These are phyloP conservation scores for Begonia peltatifolia DNA, from an alignment of 306 rosid genomes.

Conservation along the genomic window DNA sequence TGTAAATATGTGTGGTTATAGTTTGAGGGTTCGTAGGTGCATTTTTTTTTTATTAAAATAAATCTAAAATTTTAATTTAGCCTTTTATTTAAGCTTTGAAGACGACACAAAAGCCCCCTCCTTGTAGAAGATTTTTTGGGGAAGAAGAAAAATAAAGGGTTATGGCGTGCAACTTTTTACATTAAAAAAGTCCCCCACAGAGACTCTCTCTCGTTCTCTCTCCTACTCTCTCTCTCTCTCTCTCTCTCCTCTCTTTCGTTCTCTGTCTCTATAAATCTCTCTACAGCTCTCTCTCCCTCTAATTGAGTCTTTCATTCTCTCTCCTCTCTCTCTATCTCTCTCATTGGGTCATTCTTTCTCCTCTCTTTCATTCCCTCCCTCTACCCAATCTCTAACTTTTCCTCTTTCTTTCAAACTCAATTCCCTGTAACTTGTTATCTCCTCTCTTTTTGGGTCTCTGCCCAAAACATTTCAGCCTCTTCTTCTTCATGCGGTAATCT, in stretches of 20 bases:
- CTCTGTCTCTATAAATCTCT: too few relatives aligned
- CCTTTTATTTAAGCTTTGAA: too few relatives aligned
- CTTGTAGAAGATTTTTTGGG: slow-evolving; percentile 20
- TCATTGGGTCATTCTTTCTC: too few relatives aligned
- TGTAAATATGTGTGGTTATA: too few relatives aligned
- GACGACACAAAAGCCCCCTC: too few relatives aligned
- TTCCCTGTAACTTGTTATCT: not conserved
- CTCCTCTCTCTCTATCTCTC: slow-evolving; percentile 2
- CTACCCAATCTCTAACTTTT: not conserved
- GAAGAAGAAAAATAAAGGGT: slow-evolving; percentile 36
- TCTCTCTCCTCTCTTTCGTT: slow-evolving; percentile 7
- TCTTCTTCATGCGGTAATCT: too few relatives aligned
- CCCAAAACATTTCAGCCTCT: not conserved
- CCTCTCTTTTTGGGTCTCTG: not conserved
- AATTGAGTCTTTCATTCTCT: not conserved
- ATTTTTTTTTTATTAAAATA: too few relatives aligned
- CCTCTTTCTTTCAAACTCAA: not conserved
- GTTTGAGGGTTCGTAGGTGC: too few relatives aligned
- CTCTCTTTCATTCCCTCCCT: slow-evolving; percentile 1
- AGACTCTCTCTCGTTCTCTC: slow-evolving; percentile 13
- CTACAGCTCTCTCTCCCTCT: slow-evolving; percentile 15
- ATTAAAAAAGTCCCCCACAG: slow-evolving; percentile 49
- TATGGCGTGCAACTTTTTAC: slow-evolving; percentile 72
- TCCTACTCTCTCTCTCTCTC: not conserved
- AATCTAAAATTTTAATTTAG: too few relatives aligned